A percentile compares a stretch with the other conserved stretches of the same genome.
These are phyloP conservation scores for Scedosporium minutisporum DNA, from an alignment of 2,329 filamentous ascomycete species.

Conservation along the genomic window DNA sequence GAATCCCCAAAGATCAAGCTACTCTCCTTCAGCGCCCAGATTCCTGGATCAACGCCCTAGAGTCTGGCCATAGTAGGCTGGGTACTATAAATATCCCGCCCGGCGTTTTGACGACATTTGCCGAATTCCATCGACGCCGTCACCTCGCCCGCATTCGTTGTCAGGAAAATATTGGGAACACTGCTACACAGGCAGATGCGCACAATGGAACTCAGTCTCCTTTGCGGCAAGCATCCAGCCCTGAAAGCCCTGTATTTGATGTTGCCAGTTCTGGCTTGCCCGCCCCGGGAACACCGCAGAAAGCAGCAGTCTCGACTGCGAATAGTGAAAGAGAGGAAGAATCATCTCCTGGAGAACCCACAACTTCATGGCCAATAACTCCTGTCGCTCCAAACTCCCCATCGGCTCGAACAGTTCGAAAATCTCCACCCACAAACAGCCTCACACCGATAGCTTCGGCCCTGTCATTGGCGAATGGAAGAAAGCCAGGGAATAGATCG, in stretches of 20 bases:
- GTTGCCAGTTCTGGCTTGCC: neutral
- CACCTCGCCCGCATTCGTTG: neutral
- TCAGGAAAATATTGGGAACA: neutral
- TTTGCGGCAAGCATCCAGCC: too few relatives aligned
- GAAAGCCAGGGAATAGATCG: constrained; percentile 12
- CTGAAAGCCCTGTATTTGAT: neutral
- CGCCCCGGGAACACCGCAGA: neutral
- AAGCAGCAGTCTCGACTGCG: too few relatives aligned
- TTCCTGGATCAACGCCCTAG: constrained; percentile 25
- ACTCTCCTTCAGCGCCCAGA: constrained; percentile 22
- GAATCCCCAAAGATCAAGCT: constrained; percentile 29
- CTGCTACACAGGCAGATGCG: neutral
- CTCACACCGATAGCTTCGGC: neutral
- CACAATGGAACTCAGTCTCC: neutral
- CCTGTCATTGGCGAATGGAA: constrained; percentile 18
- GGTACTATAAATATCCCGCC: constrained; percentile 23
- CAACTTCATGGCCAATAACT: too few relatives aligned
- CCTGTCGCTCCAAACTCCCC: too few relatives aligned
- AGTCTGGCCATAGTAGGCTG: constrained; percentile 12
- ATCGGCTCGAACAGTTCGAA: neutral
- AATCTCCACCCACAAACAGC: neutral
- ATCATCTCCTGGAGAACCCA: too few relatives aligned
- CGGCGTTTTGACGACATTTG: constrained; percentile 14
- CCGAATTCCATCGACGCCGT: neutral
- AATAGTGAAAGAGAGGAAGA: too few relatives aligned